Evolutionary conservation across 305 asterid species (phyloP), one percentile per base, ranked within the genome.

Genomic region (Caryopteris hybrid): DNA sequence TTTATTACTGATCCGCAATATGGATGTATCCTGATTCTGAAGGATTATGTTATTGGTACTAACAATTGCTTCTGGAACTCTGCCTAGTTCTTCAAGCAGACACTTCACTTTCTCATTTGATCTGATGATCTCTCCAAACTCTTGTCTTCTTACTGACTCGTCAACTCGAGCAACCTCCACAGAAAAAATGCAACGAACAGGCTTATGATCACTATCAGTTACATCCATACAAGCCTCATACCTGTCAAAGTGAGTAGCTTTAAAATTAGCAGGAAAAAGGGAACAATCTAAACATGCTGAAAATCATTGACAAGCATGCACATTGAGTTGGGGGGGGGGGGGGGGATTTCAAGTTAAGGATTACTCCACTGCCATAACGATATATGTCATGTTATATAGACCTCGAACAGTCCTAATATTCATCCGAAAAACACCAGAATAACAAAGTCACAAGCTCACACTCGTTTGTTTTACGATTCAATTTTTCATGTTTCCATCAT

Each of bases 141-240:
- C 99, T 81, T 87, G 96, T 73, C 99, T 86, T 78, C 96, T 81
- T 55, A 89, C 85, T 0, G 91, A 82, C 78, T 91, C 97, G 46
- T 94, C 95, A 33, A 87, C 95, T 76, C 87, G 90, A 74, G 99
- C 97, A 61, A 94, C 71, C 81, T 91, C 96, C 76, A 91, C 89
- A 72, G 48, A 78, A 42, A 91, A 83, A 74, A 91, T 82, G 84
- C 96, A 84, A 33, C 97, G 90, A 23, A 94, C 97, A 50, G 99
- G 99, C 77, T 94, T 94, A 83, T 94, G 99, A 69, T 94, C 99
- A 57, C 99, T 94, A 61, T 94, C 99, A 7, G 95, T 94, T 69
- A 94, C 96, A 75, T 91, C 97, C 99, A 94, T 94, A 85, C 96
- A 86, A 76, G 96, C 97, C 50, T 94, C 99, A 52, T 94, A 94